Evolutionary conservation across 257 asterid species (phyloP).

Genomic region (Thymus mandschuricus): DNA sequence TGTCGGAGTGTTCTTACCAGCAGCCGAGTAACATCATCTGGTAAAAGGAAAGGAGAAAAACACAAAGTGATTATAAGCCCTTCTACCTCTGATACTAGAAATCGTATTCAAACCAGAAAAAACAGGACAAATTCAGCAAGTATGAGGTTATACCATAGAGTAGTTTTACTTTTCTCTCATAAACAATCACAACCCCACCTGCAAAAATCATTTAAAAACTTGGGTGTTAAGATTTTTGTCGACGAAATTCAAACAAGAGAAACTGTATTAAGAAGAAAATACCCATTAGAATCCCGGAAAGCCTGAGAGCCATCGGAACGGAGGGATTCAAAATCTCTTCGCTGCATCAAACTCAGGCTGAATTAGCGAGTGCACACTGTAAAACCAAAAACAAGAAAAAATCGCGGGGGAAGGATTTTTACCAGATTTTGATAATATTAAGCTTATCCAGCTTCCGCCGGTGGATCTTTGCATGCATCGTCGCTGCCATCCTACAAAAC

Average conservation of each 20-base stretch:
- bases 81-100: constrained; percentile 7
- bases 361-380: not conserved
- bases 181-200: constrained; percentile 98
- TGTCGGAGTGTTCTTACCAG: constrained; percentile 53
- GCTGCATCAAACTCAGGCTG: constrained; percentile 41
- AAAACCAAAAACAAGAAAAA: not conserved
- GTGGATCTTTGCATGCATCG: constrained; percentile 77
- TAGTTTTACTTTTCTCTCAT: constrained; percentile 88
- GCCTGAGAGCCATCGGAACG: constrained; percentile 96
- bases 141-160: constrained; percentile 60
- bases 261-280: constrained; percentile 21
- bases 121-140: not conserved
- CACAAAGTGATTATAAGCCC: not conserved
- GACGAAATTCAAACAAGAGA: not conserved
- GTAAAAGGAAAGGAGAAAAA: constrained; percentile 30
- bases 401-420: not conserved
- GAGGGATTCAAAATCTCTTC: constrained; percentile 91
- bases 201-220: constrained; percentile 8
- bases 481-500: constrained; percentile 91
- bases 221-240: not conserved
- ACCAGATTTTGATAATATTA: constrained; percentile 85
- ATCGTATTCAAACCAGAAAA: constrained; percentile 10
- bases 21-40: constrained; percentile 92
- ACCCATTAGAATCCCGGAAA: constrained; percentile 98
- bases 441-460: constrained; percentile 73